phyloP scores from a whole-genome alignment of 2,329 filamentous ascomycete genomes.

The Aureobasidium pullulans region DNA sequence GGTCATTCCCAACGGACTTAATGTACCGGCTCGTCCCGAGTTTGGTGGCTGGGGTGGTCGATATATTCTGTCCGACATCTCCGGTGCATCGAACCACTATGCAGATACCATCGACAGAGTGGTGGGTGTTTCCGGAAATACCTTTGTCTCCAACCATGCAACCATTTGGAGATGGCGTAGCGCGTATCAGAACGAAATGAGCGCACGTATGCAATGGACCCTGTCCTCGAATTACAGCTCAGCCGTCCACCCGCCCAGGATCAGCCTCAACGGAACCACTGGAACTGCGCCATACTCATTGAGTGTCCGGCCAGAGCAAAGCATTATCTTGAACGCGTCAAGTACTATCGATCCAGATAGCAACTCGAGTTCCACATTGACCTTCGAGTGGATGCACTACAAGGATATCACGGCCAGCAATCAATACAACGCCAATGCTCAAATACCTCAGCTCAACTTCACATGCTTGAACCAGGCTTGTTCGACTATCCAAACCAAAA shows the following conservation, averaged over 20 bases:
- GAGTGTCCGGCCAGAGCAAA: constrained; percentile 34
- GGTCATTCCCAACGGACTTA: constrained; percentile 42
- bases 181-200: constrained; percentile 47
- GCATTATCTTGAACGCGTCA: constrained; percentile 39
- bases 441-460: constrained; percentile 28
- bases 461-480: constrained; percentile 26
- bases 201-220: constrained; percentile 42
- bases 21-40: constrained; percentile 37
- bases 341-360: constrained; percentile 42
- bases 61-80: constrained; percentile 33
- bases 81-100: constrained; percentile 29
- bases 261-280: constrained; percentile 35
- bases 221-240: constrained; percentile 28
- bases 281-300: constrained; percentile 34
- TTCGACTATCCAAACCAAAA: constrained; percentile 22
- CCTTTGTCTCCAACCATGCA: constrained; percentile 38
- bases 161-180: constrained; percentile 49
- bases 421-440: constrained; percentile 33
- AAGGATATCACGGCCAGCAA: constrained; percentile 36
- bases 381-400: constrained; percentile 47
- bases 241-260: constrained; percentile 43
- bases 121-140: constrained; percentile 27
- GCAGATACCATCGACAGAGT: constrained; percentile 33
- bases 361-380: constrained; percentile 26
- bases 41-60: constrained; percentile 46